Conservation (phyloP, 331 rosid species). For the Quercus phellos region DNA sequence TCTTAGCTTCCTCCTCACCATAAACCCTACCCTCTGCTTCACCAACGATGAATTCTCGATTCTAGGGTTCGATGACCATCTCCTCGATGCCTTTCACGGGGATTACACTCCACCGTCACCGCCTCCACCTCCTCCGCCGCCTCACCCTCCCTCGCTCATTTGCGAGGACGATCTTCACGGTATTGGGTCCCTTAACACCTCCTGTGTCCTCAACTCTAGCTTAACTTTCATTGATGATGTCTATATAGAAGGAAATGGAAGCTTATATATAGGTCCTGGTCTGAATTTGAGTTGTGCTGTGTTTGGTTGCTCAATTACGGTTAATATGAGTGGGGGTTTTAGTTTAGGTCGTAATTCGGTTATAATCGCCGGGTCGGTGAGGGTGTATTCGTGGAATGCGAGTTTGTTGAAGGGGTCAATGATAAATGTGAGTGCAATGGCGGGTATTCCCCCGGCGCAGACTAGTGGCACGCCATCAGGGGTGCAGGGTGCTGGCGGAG, state of each 20-base stretch:
- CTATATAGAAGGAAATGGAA: slow-evolving; percentile 77
- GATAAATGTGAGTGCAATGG: slow-evolving; percentile 56
- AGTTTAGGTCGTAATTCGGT: slow-evolving; percentile 42
- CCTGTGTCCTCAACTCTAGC: slow-evolving; percentile 65
- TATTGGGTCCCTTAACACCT: slow-evolving; percentile 53
- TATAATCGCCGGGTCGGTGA: slow-evolving; percentile 39
- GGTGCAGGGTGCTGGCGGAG: slow-evolving; percentile 84
- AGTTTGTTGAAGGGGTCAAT: slow-evolving; percentile 37
- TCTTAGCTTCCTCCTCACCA: slow-evolving; percentile 8
- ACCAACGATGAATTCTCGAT: slow-evolving; percentile 47
- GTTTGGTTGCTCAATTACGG: slow-evolving; percentile 57
- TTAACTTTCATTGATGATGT: slow-evolving; percentile 50
- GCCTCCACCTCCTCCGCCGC: slow-evolving; percentile 67
- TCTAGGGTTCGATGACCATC: slow-evolving; percentile 19
- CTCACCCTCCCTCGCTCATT: slow-evolving; percentile 71
- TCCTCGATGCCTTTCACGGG: slow-evolving; percentile 36
- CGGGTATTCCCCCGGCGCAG: slow-evolving; percentile 74
- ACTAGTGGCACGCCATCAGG: slow-evolving; percentile 84
- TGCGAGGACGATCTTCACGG: slow-evolving; percentile 66
- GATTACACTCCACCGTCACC: slow-evolving; percentile 89
- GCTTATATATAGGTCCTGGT: slow-evolving; percentile 48
- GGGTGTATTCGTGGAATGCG: slow-evolving; percentile 32
- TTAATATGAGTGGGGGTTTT: slow-evolving; percentile 59
- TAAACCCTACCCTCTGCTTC: slow-evolving; percentile 20
- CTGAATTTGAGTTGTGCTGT: slow-evolving; percentile 63